A percentile compares a stretch with the other conserved stretches of the same genome.
These are phyloP conservation scores for Phytophthora quininea DNA, from an alignment of 352 stramenopile species.

Conservation along the genomic window DNA sequence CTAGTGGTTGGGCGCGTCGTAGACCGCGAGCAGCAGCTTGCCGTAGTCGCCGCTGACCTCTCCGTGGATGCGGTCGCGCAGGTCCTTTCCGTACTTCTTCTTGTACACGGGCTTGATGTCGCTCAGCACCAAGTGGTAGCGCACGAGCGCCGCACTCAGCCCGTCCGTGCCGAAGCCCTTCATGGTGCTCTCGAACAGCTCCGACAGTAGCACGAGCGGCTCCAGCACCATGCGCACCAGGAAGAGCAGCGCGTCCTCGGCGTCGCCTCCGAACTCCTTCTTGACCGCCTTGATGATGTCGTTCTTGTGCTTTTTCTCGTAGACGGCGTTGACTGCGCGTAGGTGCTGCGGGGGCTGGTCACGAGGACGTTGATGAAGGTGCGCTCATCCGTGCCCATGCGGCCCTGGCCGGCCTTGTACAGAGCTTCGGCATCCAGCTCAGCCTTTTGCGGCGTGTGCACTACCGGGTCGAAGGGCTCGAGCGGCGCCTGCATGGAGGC, in stretches of 20 bases:
- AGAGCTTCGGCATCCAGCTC: conserved; percentile 62
- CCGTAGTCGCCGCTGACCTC: conserved; percentile 82
- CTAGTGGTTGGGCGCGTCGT: conserved; percentile 43
- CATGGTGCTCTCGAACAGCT: conserved; percentile 79
- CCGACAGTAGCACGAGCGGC: conserved; percentile 61
- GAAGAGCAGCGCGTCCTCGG: conserved; percentile 62
- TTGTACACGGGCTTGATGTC: conserved; percentile 83
- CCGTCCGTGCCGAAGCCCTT: conserved; percentile 74
- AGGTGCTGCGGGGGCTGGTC: conserved; percentile 63
- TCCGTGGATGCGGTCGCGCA: conserved; percentile 82
- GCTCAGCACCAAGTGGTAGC: conserved; percentile 78
- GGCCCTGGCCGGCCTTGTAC: conserved; percentile 75
- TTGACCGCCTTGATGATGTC: conserved; percentile 64
- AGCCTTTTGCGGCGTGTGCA: conserved; percentile 68
- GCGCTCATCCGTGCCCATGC: conserved; percentile 71
- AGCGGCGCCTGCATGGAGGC: conserved; percentile 65
- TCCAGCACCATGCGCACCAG: conserved; percentile 66
- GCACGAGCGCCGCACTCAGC: conserved; percentile 63
- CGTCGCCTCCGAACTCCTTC: conserved; percentile 71
- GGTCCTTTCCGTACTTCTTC: conserved; percentile 76
- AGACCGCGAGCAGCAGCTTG: conserved; percentile 65
- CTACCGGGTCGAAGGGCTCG: conserved; percentile 53
- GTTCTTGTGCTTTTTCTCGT: conserved; percentile 72
- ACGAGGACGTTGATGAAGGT: conserved; percentile 66
- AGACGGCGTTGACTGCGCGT: conserved; percentile 58